These are phyloP conservation scores for Aspergillus amoenus DNA, from an alignment of 2,329 filamentous ascomycete species.

Conservation along the genomic window DNA sequence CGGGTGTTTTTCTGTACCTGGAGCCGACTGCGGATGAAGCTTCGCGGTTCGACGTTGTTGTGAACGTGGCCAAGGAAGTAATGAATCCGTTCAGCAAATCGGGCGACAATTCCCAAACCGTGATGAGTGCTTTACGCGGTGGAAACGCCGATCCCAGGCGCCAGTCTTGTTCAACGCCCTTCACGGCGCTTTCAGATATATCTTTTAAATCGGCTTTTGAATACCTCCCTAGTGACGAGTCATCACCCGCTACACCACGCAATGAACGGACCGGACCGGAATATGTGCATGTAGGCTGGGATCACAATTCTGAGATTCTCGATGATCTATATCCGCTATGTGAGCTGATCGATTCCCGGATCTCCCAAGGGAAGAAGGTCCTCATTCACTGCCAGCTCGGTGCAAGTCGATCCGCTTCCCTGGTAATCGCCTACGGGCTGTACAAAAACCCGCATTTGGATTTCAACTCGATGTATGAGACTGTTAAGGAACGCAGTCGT, in stretches of 20 bases:
- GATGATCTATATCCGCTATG: constrained; percentile 61
- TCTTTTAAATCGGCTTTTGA: constrained; percentile 53
- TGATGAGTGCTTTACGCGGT: constrained; percentile 51
- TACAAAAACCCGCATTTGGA: constrained; percentile 63
- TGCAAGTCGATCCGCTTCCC: constrained; percentile 64
- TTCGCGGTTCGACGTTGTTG: constrained; percentile 60
- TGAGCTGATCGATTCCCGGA: constrained; percentile 60
- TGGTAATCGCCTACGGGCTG: constrained; percentile 65
- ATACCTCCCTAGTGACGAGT: constrained; percentile 32
- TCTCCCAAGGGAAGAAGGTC: constrained; percentile 58
- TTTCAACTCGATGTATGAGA: constrained; percentile 65
- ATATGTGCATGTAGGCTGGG: constrained; percentile 66
- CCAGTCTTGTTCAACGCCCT: constrained; percentile 40
- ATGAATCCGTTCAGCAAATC: constrained; percentile 54
- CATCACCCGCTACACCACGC: constrained; percentile 32
- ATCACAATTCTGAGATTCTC: constrained; percentile 67
- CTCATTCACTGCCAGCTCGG: constrained; percentile 66
- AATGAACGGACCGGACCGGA: constrained; percentile 50
- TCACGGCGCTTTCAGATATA: constrained; percentile 45
- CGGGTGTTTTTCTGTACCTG: constrained; percentile 61
- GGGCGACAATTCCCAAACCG: constrained; percentile 35
- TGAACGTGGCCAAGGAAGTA: constrained; percentile 67
- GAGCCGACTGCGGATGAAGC: constrained; percentile 63
- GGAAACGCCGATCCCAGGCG: constrained; percentile 37
- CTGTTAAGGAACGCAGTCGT: constrained; percentile 62